These are phyloP conservation scores for Chaetomidium leptoderma DNA, from an alignment of 495 filamentous ascomycete genomes.

Conservation along the genomic window DNA sequence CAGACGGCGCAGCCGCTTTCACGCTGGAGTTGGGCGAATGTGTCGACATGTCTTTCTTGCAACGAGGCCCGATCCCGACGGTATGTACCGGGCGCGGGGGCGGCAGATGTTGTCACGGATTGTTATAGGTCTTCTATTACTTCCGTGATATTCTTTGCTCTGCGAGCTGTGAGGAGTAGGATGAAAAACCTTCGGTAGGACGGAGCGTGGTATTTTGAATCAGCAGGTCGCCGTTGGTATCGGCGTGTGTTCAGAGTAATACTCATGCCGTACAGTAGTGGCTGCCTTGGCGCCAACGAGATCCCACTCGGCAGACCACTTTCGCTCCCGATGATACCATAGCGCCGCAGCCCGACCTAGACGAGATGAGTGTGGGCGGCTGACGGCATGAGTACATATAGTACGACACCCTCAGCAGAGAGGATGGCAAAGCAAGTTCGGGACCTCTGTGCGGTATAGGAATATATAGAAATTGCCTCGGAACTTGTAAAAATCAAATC, in stretches of 20 bases:
- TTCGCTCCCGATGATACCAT: constrained; percentile 7
- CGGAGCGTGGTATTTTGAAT: constrained; percentile 3
- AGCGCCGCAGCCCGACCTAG: constrained; percentile 7
- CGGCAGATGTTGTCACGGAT: neutral
- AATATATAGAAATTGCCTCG: too few relatives aligned
- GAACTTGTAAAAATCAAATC: too few relatives aligned
- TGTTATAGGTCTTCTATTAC: neutral
- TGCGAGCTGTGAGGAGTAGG: neutral
- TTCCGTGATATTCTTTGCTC: neutral
- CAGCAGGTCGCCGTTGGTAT: constrained; percentile 11
- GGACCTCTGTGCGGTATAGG: too few relatives aligned
- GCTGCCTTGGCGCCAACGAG: constrained; percentile 12
- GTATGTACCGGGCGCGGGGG: neutral
- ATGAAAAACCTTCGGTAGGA: neutral
- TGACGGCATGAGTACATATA: neutral
- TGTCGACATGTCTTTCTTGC: neutral
- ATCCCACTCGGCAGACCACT: neutral
- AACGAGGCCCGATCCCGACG: neutral
- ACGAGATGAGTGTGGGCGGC: constrained; percentile 8
- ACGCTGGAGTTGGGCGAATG: neutral
- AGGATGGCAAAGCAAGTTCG: too few relatives aligned
- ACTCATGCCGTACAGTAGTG: neutral
- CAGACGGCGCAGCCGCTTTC: neutral
- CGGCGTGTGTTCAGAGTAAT: neutral
- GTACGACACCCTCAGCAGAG: too few relatives aligned